phyloP scores from a whole-genome alignment of 495 filamentous ascomycete species.

The Halenospora varia region DNA sequence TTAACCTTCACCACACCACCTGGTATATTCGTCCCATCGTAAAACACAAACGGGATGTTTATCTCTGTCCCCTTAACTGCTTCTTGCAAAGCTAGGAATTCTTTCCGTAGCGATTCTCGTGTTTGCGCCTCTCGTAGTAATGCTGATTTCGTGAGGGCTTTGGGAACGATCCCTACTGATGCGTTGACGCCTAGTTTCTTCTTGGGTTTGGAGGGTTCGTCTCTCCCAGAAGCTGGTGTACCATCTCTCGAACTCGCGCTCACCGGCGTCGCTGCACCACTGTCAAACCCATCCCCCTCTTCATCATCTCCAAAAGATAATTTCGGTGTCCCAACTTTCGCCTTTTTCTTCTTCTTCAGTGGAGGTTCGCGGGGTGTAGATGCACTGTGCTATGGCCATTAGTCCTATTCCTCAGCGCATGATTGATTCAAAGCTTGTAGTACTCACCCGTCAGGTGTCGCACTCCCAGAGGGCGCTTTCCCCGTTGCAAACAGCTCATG shows the following conservation, averaged over 20 bases:
- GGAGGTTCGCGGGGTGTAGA: constrained; percentile 37
- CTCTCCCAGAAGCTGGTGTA: constrained; percentile 28
- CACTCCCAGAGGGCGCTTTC: constrained; percentile 38
- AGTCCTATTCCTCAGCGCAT: constrained; percentile 18
- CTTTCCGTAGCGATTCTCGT: constrained; percentile 75
- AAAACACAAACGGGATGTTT: constrained; percentile 92
- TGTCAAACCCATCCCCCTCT: constrained; percentile 34
- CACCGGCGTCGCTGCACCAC: neutral
- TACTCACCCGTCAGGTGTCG: constrained; percentile 51
- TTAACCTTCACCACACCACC: constrained; percentile 78
- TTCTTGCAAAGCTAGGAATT: constrained; percentile 81
- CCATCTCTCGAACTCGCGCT: constrained; percentile 29
- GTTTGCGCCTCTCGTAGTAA: constrained; percentile 76
- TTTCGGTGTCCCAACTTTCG: constrained; percentile 62
- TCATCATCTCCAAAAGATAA: constrained; percentile 68
- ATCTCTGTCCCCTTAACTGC: constrained; percentile 87
- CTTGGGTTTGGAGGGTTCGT: constrained; percentile 16
- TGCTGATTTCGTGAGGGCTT: constrained; percentile 80
- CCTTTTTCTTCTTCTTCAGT: constrained; percentile 57
- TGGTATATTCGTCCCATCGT: constrained; percentile 95
- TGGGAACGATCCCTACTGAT: constrained; percentile 64
- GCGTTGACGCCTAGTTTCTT: constrained; percentile 62
- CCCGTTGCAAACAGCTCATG: constrained; percentile 57
- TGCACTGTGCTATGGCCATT: constrained; percentile 46
- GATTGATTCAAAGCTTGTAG: neutral